Conservation (phyloP, 78 protist genomes). For the Goniomonas avonlea region DNA sequence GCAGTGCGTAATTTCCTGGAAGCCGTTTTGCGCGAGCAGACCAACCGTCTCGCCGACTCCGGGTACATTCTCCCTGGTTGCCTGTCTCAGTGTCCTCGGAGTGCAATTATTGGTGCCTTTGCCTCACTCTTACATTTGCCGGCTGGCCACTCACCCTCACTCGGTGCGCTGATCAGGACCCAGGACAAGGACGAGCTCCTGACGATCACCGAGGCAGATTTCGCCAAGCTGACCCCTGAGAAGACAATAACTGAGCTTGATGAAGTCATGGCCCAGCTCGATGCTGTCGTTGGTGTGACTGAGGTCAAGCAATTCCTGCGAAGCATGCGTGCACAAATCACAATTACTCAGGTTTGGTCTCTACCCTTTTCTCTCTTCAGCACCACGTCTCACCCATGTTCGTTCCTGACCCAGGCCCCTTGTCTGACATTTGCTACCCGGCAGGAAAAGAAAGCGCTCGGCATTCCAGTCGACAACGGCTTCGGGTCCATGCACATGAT, state of each 20-base stretch:
- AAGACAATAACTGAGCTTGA: neutral
- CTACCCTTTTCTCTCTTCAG: too few species aligned
- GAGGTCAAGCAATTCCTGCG: neutral
- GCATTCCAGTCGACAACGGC: neutral
- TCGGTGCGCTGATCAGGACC: too few species aligned
- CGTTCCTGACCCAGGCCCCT: too few species aligned
- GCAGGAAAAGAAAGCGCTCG: conserved; percentile 4
- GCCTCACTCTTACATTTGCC: too few species aligned
- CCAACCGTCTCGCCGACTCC: too few species aligned
- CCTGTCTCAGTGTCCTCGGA: too few species aligned
- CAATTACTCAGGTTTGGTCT: neutral
- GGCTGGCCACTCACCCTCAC: too few species aligned
- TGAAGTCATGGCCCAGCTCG: neutral
- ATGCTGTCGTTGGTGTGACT: neutral
- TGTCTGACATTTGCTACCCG: too few species aligned
- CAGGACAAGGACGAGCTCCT: neutral
- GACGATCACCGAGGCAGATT: conserved; percentile 21
- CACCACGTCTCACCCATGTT: too few species aligned
- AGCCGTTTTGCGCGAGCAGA: too few species aligned
- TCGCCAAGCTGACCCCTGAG: neutral
- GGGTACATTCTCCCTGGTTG: too few species aligned
- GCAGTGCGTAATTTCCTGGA: conserved; percentile 8
- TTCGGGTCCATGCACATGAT: conserved; percentile 25
- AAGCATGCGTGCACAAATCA: neutral
- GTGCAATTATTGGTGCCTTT: too few species aligned